Evolutionary conservation across 2,329 filamentous ascomycete genomes (phyloP).

Genomic region (Sclerotinia borealis): DNA sequence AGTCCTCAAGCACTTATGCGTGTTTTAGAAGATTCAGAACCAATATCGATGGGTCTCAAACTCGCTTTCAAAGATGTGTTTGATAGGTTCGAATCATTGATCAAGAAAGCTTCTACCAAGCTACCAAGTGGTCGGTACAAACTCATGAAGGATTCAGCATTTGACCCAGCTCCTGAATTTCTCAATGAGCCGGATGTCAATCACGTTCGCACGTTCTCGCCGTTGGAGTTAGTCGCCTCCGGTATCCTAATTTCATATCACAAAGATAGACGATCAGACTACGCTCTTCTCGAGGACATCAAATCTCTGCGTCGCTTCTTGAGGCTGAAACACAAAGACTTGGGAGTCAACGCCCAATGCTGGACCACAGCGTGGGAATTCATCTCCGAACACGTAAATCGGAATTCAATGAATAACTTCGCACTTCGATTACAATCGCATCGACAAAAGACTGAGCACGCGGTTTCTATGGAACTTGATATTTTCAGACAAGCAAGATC

Average conservation of each 20-base stretch:
- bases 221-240: conserved; percentile 33
- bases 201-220: conserved; percentile 33
- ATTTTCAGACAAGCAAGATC: not conserved
- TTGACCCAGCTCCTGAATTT: conserved; percentile 28
- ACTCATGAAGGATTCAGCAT: conserved; percentile 26
- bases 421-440: not conserved
- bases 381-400: conserved; percentile 16
- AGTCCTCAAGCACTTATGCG: conserved; percentile 28
- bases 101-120: conserved; percentile 28
- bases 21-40: conserved; percentile 29
- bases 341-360: conserved; percentile 33
- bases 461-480: not conserved
- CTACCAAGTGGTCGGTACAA: conserved; percentile 23
- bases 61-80: conserved; percentile 30
- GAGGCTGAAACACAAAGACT: conserved; percentile 31
- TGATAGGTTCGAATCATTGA: conserved; percentile 30
- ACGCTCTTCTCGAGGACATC: conserved; percentile 32
- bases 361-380: conserved; percentile 32
- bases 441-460: not conserved
- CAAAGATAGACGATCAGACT: conserved; percentile 26
- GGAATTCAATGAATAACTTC: not conserved
- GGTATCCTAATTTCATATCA: conserved; percentile 32
- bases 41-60: conserved; percentile 29
- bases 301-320: conserved; percentile 31
- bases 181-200: conserved; percentile 22